These are phyloP conservation scores for Neurospora discreta DNA, from an alignment of 495 filamentous ascomycete genomes.

Conservation along the genomic window DNA sequence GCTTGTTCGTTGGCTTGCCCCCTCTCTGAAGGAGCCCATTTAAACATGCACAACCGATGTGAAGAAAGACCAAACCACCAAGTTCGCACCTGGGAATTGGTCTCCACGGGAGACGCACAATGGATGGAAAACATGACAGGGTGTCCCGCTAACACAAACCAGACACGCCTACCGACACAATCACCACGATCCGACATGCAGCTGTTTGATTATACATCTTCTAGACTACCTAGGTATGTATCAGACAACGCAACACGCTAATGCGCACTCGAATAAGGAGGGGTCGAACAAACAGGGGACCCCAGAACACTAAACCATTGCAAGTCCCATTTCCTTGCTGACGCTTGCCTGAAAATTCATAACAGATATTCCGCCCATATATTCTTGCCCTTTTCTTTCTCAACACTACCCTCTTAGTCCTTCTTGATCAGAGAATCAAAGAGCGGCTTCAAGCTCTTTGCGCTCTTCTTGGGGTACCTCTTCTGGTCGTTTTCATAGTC, in stretches of 20 bases:
- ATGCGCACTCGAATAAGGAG: not conserved
- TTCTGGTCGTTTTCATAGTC: conserved; percentile 67
- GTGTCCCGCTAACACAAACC: not conserved
- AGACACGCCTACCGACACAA: not conserved
- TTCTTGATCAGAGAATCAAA: conserved; percentile 49
- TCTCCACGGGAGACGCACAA: not conserved
- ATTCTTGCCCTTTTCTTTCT: not conserved
- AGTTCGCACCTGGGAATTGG: not conserved
- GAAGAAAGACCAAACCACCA: not conserved
- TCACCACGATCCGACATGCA: not conserved
- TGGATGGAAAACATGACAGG: not conserved
- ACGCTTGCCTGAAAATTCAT: not conserved
- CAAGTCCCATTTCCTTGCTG: not conserved
- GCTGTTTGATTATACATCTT: not conserved
- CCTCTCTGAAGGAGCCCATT: not conserved
- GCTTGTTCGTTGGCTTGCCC: not conserved
- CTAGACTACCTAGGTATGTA: too few species aligned
- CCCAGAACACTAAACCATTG: not conserved
- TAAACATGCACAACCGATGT: not conserved
- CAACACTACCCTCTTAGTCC: conserved; percentile 9
- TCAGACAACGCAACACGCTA: not conserved
- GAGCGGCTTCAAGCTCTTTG: conserved; percentile 50
- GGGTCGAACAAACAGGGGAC: not conserved
- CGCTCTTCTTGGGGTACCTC: conserved; percentile 69
- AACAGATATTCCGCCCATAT: not conserved